Evolutionary conservation across 2,329 filamentous ascomycete genomes (phyloP).

Genomic region (Colletotrichum karsti): DNA sequence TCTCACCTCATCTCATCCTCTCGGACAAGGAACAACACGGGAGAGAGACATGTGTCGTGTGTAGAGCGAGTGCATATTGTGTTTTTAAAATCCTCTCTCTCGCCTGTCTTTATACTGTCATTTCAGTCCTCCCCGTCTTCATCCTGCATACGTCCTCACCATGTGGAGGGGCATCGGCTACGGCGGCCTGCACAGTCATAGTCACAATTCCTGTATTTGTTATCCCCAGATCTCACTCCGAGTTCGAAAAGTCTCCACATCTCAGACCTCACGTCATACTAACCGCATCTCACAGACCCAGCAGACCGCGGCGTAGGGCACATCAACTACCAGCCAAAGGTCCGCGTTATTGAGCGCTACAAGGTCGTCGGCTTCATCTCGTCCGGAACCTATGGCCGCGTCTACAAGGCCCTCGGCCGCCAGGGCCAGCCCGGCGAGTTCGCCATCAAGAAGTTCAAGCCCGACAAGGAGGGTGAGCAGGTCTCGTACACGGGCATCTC

Average conservation of each 20-base stretch:
- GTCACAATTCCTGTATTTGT: constrained; percentile 29
- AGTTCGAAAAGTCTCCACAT: not conserved
- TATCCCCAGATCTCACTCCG: not conserved
- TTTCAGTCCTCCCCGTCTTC: not conserved
- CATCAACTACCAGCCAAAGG: constrained; percentile 75
- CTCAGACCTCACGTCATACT: constrained; percentile 37
- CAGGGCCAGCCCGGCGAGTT: constrained; percentile 82
- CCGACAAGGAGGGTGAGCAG: constrained; percentile 96
- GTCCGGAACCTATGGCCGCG: constrained; percentile 95
- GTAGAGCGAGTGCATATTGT: constrained; percentile 24
- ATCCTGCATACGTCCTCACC: not conserved
- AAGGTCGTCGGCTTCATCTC: constrained; percentile 98
- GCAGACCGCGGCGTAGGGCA: constrained; percentile 57
- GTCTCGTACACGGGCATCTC: constrained; percentile 97
- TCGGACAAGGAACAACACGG: not conserved
- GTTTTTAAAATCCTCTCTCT: not conserved
- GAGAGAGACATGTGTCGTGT: constrained; percentile 20
- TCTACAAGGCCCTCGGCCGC: constrained; percentile 91
- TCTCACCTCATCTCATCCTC: not conserved
- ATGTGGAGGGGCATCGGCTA: constrained; percentile 32
- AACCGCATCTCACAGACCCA: constrained; percentile 56
- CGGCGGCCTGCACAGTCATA: constrained; percentile 30
- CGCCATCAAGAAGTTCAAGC: constrained; percentile 99
- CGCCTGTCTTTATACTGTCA: not conserved
- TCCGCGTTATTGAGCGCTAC: constrained; percentile 91